Base-by-base conservation (phyloP, 306 rosid genomes). In the Vigna nakashimae region DNA sequence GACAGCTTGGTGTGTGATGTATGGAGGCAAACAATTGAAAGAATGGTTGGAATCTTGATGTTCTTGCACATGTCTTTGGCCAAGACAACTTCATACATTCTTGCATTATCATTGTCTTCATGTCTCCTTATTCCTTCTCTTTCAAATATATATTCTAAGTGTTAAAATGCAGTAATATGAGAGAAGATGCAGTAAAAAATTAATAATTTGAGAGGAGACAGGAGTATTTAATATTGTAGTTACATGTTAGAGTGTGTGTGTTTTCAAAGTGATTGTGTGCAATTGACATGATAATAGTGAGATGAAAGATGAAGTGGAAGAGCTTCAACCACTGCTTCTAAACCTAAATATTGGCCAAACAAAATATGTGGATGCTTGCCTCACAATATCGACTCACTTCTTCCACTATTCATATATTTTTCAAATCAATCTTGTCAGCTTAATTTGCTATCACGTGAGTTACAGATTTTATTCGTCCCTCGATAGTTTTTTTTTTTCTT, bases 31-130 rank as follows among this genome's bases (percentile, higher is more conserved):
- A 66, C 13, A 66, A 43, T 66, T 40, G 5, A 42, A 64, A 14
- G 18, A 38, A 64, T 64, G 50, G 16, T 36, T 65, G 70, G 38
- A 68, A 68, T 45, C 42, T 65, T 65, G 18, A 65, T 65, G 34
- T 42, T 65, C 71, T 18, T 67, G 13, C 40, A 45, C 64, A 71
- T 71, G 75, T 34, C 8, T 12, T 51, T 56, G 51, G n/a, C 64
- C 65, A 26, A 26, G 28, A 26, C 28, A 26, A 26, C 36, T 17
- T 11, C 50, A 52, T 52, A 43, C 76, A 50, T 50, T 50, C 7
- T 48, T 64, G 9, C 34, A 10, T 38, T 65, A 64, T 28, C 26
- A 15, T 15, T 30, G 26, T 46, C 4, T 10, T 7, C 3, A 64
- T 63, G 46, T 60, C 67, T 60, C 30, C 49, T 43, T 43, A 10